Conservation (phyloP, 202 grass and related monocot genomes). For the Bolboschoenoplectus hybrid region DNA sequence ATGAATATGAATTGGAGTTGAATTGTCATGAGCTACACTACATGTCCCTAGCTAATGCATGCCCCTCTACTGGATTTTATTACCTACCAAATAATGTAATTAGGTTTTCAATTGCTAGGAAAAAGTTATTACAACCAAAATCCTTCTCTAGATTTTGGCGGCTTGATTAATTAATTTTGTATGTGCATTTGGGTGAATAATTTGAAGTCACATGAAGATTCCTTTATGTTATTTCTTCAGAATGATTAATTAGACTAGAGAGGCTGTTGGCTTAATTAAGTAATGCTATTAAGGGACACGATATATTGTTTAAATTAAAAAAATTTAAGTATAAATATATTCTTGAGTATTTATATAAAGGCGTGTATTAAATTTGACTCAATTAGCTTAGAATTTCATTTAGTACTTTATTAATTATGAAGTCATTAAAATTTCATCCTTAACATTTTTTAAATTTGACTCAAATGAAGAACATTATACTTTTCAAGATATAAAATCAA, state of each 20-base stretch:
- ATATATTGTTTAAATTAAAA: neutral
- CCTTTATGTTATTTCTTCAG: neutral
- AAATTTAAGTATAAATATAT: neutral
- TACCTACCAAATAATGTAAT: conserved; percentile 39
- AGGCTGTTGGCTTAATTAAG: neutral
- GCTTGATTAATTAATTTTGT: neutral
- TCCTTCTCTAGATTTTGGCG: conserved; percentile 9
- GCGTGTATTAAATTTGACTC: too few relatives aligned
- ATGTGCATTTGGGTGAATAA: neutral
- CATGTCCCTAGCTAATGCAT: neutral
- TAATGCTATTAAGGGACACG: neutral
- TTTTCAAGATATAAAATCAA: too few relatives aligned
- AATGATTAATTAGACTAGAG: neutral
- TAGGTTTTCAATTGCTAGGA: conserved; percentile 19
- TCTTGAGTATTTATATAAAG: too few relatives aligned
- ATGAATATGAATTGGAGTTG: neutral
- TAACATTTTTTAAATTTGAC: too few relatives aligned
- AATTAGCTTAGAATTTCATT: too few relatives aligned
- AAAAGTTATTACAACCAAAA: neutral
- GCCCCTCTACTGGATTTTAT: conserved; percentile 1
- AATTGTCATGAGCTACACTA: conserved; percentile 16
- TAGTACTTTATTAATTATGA: too few relatives aligned
- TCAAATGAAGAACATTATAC: too few relatives aligned
- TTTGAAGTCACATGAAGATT: conserved; percentile 37
- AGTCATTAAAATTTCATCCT: too few relatives aligned